phyloP scores from a whole-genome alignment of 2,329 filamentous ascomycete genomes.

The Ophiostoma sp. region DNA sequence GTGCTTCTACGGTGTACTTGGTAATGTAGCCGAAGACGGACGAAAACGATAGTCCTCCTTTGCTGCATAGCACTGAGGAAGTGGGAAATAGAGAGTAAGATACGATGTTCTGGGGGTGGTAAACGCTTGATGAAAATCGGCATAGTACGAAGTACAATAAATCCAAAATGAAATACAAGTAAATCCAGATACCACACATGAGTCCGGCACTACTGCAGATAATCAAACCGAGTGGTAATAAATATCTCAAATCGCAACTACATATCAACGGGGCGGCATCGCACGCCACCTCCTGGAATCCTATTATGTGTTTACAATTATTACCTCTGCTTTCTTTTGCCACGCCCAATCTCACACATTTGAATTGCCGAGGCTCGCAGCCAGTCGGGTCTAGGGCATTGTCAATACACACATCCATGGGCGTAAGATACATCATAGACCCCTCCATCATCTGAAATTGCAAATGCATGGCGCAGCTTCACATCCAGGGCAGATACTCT shows the following conservation, averaged over 20 bases:
- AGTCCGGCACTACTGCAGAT: neutral
- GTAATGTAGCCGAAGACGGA: slow-evolving; percentile 5
- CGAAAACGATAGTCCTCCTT: slow-evolving; percentile 7
- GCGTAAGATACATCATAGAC: neutral
- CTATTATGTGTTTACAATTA: slow-evolving; percentile 1
- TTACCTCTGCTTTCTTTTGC: slow-evolving; percentile 7
- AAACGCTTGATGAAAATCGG: neutral
- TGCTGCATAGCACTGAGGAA: neutral
- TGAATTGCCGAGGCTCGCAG: neutral
- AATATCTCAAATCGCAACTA: slow-evolving; percentile 8
- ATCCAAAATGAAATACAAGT: neutral
- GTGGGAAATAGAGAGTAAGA: neutral
- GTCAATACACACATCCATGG: neutral
- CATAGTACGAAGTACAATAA: neutral
- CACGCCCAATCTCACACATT: neutral
- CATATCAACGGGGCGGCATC: slow-evolving; percentile 12
- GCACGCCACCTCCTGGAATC: neutral
- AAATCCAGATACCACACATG: neutral
- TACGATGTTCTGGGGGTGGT: neutral
- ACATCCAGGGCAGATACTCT: neutral
- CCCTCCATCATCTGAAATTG: neutral
- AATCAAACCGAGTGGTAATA: slow-evolving; percentile 1
- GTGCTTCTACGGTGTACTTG: neutral
- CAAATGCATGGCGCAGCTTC: neutral
- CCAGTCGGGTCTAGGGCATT: neutral